phyloP scores from a whole-genome alignment of 225 moss, liverwort and hornwort species.

The Polytrichum formosum region DNA sequence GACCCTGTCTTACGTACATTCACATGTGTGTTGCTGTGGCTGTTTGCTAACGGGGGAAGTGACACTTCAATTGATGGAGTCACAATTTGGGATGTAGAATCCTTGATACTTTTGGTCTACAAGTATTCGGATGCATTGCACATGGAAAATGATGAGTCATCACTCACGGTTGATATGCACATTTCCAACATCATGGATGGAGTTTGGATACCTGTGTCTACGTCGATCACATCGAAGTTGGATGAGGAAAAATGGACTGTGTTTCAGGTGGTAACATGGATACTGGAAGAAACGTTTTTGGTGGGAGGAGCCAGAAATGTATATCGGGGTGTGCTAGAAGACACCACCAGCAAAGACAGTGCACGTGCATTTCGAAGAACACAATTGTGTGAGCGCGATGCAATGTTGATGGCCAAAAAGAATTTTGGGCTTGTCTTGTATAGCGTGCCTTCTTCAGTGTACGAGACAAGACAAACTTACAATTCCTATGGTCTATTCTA shows the following conservation, averaged over 20 bases:
- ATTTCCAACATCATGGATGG: not conserved
- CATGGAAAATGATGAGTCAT: too few relatives aligned
- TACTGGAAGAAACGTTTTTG: slow-evolving; percentile 3
- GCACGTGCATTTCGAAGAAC: too few relatives aligned
- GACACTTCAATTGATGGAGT: not conserved
- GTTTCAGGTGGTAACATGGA: not conserved
- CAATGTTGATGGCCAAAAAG: not conserved
- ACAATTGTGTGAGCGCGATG: not conserved
- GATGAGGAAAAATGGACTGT: not conserved
- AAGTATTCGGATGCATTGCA: not conserved
- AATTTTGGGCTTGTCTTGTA: slow-evolving; percentile 6
- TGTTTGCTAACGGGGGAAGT: slow-evolving; percentile 6
- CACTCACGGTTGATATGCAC: not conserved
- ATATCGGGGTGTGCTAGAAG: not conserved
- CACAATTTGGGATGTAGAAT: slow-evolving; percentile 1
- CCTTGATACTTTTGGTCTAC: slow-evolving; percentile 6
- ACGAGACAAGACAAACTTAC: not conserved
- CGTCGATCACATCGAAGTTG: not conserved
- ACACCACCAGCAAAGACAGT: not conserved
- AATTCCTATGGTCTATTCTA: slow-evolving; percentile 3
- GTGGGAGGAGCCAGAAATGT: too few relatives aligned
- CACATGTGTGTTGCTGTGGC: slow-evolving; percentile 3
- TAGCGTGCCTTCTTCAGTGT: not conserved
- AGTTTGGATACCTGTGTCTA: not conserved
- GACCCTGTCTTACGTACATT: slow-evolving; percentile 2